Conservation (phyloP, 495 filamentous ascomycete genomes). For the Terfezia boudieri region DNA sequence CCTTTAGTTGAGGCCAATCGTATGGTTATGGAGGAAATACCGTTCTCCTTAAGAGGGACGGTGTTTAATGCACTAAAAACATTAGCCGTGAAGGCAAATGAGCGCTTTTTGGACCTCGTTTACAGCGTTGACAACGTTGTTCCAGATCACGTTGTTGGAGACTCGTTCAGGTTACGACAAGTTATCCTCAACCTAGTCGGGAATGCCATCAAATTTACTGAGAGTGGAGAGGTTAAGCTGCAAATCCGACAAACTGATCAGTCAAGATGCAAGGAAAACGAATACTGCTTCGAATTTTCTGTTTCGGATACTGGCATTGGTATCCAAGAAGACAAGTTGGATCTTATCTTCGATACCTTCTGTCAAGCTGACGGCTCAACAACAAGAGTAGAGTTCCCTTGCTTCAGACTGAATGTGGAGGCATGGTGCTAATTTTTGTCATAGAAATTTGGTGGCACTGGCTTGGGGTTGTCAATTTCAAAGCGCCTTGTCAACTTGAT, state of each 20-base stretch:
- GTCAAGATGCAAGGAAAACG: conserved; percentile 41
- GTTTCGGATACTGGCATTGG: conserved; percentile 96
- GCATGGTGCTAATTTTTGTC: neutral
- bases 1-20: conserved; percentile 62
- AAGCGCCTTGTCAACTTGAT: conserved; percentile 89
- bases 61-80: conserved; percentile 98
- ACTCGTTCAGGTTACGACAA: conserved; percentile 89
- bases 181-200: conserved; percentile 72
- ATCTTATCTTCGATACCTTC: conserved; percentile 98
- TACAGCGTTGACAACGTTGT: conserved; percentile 88
- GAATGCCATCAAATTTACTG: conserved; percentile 89
- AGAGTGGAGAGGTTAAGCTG: conserved; percentile 88
- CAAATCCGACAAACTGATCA: conserved; percentile 60
- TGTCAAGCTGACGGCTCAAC: conserved; percentile 97
- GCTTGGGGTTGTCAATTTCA: conserved; percentile 87
- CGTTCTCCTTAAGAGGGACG: conserved; percentile 81
- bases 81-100: conserved; percentile 88
- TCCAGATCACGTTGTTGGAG: conserved; percentile 88
- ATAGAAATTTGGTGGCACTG: conserved; percentile 78
- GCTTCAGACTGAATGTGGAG: neutral
- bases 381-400: conserved; percentile 30
- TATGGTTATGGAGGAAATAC: conserved; percentile 99
- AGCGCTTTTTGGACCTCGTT: conserved; percentile 80
- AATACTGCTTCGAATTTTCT: conserved; percentile 90
- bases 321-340: conserved; percentile 86